Evolutionary conservation across 2,329 filamentous ascomycete species (phyloP).

Genomic region (Waltergamsia citrina): DNA sequence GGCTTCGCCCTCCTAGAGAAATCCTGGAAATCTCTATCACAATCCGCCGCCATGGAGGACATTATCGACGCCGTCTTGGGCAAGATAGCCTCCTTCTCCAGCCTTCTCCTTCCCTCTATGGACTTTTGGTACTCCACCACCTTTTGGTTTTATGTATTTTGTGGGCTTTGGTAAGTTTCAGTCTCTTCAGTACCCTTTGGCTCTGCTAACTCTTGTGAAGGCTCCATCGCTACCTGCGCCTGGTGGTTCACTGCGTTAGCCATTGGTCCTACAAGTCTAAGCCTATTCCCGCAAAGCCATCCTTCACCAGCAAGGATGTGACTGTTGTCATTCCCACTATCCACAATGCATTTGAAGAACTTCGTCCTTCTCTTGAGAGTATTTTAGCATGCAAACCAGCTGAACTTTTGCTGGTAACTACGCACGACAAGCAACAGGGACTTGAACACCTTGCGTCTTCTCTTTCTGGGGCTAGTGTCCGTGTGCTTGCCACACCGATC

Average conservation of each 20-base stretch:
- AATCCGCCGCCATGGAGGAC: conserved; percentile 2
- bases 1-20: neutral
- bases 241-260: conserved; percentile 75
- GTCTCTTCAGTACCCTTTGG: neutral
- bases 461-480: conserved; percentile 50
- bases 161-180: conserved; percentile 35
- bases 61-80: neutral
- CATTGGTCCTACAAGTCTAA: conserved; percentile 85
- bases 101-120: conserved; percentile 11
- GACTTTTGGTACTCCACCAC: conserved; percentile 30
- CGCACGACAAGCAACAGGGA: conserved; percentile 64
- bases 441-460: conserved; percentile 59
- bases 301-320: conserved; percentile 71
- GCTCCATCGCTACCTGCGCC: conserved; percentile 77
- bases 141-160: conserved; percentile 37
- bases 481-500: conserved; percentile 68
- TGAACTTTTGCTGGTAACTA: conserved; percentile 79
- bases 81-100: conserved; percentile 7
- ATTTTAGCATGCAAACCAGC: conserved; percentile 61
- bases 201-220: neutral
- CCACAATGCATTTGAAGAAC: conserved; percentile 74
- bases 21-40: neutral
- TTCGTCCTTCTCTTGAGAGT: conserved; percentile 71
- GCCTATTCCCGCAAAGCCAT: conserved; percentile 72
- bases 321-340: conserved; percentile 93